Percentiles rank a stretch among this genome's conserved stretches.
phyloP scores from a whole-genome alignment of 148 eudicot genomes.

The Pharnaceum exiguum region DNA sequence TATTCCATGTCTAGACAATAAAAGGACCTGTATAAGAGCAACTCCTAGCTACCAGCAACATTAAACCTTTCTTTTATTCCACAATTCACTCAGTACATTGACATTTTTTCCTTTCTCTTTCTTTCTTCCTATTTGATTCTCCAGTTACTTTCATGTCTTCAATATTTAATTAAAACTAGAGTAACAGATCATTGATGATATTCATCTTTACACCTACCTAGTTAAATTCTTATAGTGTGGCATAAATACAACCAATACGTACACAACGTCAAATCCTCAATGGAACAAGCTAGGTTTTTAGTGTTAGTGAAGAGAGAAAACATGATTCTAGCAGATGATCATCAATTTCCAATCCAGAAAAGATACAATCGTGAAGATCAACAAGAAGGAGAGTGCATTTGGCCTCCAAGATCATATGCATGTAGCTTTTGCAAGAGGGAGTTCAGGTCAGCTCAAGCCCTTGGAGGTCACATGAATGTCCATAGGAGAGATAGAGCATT shows the following conservation, averaged over 20 bases:
- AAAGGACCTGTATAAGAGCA: background rate
- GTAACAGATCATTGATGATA: slow-evolving; percentile 11
- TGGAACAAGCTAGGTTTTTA: slow-evolving; percentile 19
- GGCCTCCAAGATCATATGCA: slow-evolving; percentile 69
- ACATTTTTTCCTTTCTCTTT: slow-evolving; percentile 4
- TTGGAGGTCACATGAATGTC: slow-evolving; percentile 83
- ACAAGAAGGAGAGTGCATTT: slow-evolving; percentile 18
- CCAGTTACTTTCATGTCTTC: slow-evolving; percentile 31
- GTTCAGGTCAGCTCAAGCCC: slow-evolving; percentile 71
- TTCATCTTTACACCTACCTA: slow-evolving; percentile 3
- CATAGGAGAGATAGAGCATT: slow-evolving; percentile 68
- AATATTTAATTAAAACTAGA: slow-evolving; percentile 13
- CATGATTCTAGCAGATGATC: background rate
- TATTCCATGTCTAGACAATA: background rate
- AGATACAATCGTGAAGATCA: background rate
- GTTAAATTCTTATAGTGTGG: background rate
- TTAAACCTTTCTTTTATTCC: background rate
- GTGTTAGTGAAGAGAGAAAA: slow-evolving; percentile 1
- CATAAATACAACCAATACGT: background rate
- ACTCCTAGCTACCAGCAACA: slow-evolving; percentile 8
- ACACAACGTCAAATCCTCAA: background rate
- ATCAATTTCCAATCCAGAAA: background rate
- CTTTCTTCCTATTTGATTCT: slow-evolving; percentile 6
- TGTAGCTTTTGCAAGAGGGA: slow-evolving; percentile 63
- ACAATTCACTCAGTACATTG: slow-evolving; percentile 7